phyloP scores from a whole-genome alignment of 2,329 filamentous ascomycete genomes.

The Calonectria honghensis region DNA sequence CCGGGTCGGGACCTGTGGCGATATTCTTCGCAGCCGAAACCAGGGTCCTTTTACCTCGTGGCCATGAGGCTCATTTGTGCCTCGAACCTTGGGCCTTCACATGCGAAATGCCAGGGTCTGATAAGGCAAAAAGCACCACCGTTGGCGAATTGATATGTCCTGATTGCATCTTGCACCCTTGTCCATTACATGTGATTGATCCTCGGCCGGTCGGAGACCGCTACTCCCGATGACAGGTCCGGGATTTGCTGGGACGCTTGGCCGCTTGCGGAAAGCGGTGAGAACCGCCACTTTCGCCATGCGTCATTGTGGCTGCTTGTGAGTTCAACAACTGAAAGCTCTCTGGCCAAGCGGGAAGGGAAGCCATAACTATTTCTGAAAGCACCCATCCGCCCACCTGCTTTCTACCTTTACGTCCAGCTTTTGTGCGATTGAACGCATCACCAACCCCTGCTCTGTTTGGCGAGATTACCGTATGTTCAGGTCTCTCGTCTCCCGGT shows the following conservation, averaged over 20 bases:
- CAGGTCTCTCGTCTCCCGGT: constrained; percentile 46
- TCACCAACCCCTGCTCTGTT: constrained; percentile 28
- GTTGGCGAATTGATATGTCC: neutral
- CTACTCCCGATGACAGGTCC: constrained; percentile 39
- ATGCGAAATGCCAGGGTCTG: constrained; percentile 48
- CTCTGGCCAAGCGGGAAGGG: constrained; percentile 46
- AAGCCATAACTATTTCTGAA: constrained; percentile 41
- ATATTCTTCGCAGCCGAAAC: constrained; percentile 40
- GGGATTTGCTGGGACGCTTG: constrained; percentile 55
- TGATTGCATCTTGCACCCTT: constrained; percentile 10
- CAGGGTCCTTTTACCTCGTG: constrained; percentile 47
- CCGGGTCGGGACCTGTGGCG: constrained; percentile 46
- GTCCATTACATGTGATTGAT: constrained; percentile 52
- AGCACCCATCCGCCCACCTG: constrained; percentile 51
- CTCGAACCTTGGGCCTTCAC: constrained; percentile 50
- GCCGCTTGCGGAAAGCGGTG: constrained; percentile 53
- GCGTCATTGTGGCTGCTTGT: constrained; percentile 56
- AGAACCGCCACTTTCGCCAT: constrained; percentile 50
- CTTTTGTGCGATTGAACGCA: constrained; percentile 28
- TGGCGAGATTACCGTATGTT: constrained; percentile 48
- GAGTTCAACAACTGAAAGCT: constrained; percentile 56
- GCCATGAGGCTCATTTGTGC: constrained; percentile 34
- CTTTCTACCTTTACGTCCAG: constrained; percentile 13
- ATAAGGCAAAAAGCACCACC: neutral
- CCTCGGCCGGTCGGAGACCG: constrained; percentile 50